Base-by-base conservation (phyloP, 495 filamentous ascomycete species). In the Penicillium psychrofluorescens region DNA sequence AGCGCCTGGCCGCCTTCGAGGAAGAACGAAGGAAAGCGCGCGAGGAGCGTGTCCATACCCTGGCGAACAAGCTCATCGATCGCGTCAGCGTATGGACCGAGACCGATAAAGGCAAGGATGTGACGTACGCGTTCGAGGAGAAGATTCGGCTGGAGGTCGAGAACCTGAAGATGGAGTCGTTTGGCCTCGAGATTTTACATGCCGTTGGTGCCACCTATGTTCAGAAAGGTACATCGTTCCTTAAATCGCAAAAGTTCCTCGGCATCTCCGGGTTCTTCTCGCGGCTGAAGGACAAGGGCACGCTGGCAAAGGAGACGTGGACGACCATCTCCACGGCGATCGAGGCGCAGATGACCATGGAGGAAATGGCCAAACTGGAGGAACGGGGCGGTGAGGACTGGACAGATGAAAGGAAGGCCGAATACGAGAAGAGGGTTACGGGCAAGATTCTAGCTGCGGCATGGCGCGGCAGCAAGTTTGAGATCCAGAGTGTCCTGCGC, bases 371-470 rank as follows among this genome's bases (percentile, higher is more conserved):
- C 16, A 90, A 91, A 60, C 65, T 88, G 65, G 94, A 99, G 67
- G 86, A 95, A 72, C 84, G 84, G 56, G 92, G 92, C 13, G 92
- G 92, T 14, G 94, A 96, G 43, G 91, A 95, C 35, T 99, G 92
- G 92, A 96, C 92, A 8, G 92, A 97, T 51, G 94, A 99, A 80
- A 90, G 86, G 74, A 91, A 89, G 68, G 76, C 84, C n/a, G 92
- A 99, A 67, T 95, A 90, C 52, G 91, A 97, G 71, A 81, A 88
- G 56, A 80, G 82, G 55, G 90, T 97, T 2, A 99, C 92, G 27
- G 92, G 92, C 41, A 97, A 99, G 76, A 95, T 99, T 46, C 78
- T 99, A n/a, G 94, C 90, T 7, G 92, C 92, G 13, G 92, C 94
- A 14, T 99, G 92, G 94, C 75, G 89, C 43, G 94, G 94, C 38